phyloP scores from a whole-genome alignment of 305 asterid species.

The Stenogyne calaminthoides region DNA sequence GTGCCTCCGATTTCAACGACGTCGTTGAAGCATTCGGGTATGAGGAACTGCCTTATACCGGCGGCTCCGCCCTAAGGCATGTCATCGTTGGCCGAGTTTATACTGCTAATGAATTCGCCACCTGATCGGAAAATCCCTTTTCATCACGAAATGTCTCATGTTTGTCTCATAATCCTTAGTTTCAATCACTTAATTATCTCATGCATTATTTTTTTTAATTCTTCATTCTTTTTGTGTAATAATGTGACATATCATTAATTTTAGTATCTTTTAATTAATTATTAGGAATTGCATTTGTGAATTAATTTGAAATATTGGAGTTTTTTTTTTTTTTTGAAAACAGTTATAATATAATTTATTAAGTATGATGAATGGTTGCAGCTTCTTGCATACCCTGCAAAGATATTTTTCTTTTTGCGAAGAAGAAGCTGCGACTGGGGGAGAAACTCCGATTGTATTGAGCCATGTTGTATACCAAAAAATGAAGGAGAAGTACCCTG shows the following conservation, averaged over 20 bases:
- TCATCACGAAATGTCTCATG: slow-evolving; percentile 56
- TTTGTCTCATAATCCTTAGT: too few species aligned
- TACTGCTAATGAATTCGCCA: slow-evolving; percentile 87
- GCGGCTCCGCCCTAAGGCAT: slow-evolving; percentile 86
- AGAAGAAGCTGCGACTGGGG: slow-evolving; percentile 72
- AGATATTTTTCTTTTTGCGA: slow-evolving; percentile 81
- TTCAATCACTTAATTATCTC: too few species aligned
- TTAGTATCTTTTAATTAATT: too few species aligned
- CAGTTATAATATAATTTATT: too few species aligned
- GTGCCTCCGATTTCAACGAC: slow-evolving; percentile 78
- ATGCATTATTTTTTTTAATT: too few species aligned
- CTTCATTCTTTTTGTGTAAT: too few species aligned
- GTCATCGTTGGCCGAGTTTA: slow-evolving; percentile 78
- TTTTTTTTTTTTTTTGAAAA: too few species aligned
- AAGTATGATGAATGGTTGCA: background rate
- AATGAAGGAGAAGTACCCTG: slow-evolving; percentile 72
- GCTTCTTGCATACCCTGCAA: slow-evolving; percentile 81
- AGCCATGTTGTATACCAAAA: slow-evolving; percentile 72
- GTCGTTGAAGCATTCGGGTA: slow-evolving; percentile 81
- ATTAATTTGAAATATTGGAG: too few species aligned
- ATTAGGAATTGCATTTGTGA: too few species aligned
- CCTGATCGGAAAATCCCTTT: slow-evolving; percentile 88
- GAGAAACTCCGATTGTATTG: slow-evolving; percentile 82
- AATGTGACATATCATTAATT: too few species aligned
- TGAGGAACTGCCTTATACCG: slow-evolving; percentile 84